These are phyloP conservation scores for Aureobasidium lini DNA, from an alignment of 2,329 filamentous ascomycete species.

Conservation along the genomic window DNA sequence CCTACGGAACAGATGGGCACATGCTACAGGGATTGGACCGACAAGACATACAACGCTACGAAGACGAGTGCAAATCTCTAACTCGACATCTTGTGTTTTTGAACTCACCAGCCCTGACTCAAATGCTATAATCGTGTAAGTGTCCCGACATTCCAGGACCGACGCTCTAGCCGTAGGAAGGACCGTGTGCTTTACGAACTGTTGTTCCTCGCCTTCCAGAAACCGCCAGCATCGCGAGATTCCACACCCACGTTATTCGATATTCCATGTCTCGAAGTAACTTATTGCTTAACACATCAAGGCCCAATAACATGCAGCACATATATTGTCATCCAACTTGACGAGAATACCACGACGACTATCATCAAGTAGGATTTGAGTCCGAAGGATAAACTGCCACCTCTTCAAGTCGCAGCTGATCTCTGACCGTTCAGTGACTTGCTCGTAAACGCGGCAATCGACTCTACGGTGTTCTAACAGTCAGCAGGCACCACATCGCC, in stretches of 20 bases:
- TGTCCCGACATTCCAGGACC: background rate
- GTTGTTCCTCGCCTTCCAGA: conserved; percentile 1
- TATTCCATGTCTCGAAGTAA: background rate
- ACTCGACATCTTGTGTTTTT: background rate
- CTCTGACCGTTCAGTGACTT: background rate
- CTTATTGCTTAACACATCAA: background rate
- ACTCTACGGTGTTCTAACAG: background rate
- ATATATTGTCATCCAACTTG: background rate
- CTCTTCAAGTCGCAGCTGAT: background rate
- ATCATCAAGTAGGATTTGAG: background rate
- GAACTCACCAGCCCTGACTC: background rate
- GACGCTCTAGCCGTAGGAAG: background rate
- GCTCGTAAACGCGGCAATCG: too few relatives aligned
- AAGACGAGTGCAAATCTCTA: background rate
- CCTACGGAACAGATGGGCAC: background rate
- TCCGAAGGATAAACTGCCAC: background rate
- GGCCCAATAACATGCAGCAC: background rate
- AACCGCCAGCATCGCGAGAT: background rate
- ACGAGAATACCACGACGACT: background rate
- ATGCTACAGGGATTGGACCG: background rate
- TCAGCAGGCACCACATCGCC: background rate
- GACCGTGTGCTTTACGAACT: background rate
- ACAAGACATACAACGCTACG: background rate
- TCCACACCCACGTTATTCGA: conserved; percentile 1
- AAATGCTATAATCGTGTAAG: background rate